These are phyloP conservation scores for Gelatoporia subvermispora DNA, from an alignment of 768 basidiomycete species.

Conservation along the genomic window DNA sequence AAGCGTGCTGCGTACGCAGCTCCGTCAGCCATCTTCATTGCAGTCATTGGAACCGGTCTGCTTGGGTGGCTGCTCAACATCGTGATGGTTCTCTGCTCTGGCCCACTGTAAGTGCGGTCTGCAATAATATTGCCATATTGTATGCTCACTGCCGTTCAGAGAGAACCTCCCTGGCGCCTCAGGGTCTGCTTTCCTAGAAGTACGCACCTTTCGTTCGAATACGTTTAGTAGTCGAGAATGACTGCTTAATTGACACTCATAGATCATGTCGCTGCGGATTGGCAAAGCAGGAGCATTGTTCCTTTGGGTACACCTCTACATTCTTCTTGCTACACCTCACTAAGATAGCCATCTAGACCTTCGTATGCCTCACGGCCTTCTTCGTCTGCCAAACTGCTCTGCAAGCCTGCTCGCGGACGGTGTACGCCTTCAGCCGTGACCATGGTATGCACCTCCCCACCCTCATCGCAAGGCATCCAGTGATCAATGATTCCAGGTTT, in stretches of 20 bases:
- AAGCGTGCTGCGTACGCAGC: slow-evolving; percentile 73
- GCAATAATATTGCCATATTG: neutral
- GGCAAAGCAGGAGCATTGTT: slow-evolving; percentile 72
- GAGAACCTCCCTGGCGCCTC: slow-evolving; percentile 65
- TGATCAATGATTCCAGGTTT: slow-evolving; percentile 49
- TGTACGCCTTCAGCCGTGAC: slow-evolving; percentile 84
- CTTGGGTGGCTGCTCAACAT: slow-evolving; percentile 88
- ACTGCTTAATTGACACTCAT: neutral
- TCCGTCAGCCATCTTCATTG: slow-evolving; percentile 59
- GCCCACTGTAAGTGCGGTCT: slow-evolving; percentile 51
- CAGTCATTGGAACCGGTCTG: slow-evolving; percentile 73
- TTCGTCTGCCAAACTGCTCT: slow-evolving; percentile 78
- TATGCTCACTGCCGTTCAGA: slow-evolving; percentile 25
- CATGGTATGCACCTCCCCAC: slow-evolving; percentile 38
- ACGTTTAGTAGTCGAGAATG: neutral
- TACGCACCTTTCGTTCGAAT: slow-evolving; percentile 7
- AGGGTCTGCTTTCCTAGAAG: slow-evolving; percentile 70
- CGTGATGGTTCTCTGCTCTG: slow-evolving; percentile 79
- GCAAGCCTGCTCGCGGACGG: slow-evolving; percentile 76
- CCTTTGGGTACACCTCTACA: slow-evolving; percentile 63
- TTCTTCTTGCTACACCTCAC: neutral
- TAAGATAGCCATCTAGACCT: slow-evolving; percentile 35
- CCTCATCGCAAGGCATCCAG: neutral
- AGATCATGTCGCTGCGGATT: slow-evolving; percentile 75
- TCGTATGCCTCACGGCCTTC: slow-evolving; percentile 83